A percentile compares a stretch with the other conserved stretches of the same genome.
Conservation (phyloP, 257 asterid genomes). For the Solanum lycopersicoides region DNA sequence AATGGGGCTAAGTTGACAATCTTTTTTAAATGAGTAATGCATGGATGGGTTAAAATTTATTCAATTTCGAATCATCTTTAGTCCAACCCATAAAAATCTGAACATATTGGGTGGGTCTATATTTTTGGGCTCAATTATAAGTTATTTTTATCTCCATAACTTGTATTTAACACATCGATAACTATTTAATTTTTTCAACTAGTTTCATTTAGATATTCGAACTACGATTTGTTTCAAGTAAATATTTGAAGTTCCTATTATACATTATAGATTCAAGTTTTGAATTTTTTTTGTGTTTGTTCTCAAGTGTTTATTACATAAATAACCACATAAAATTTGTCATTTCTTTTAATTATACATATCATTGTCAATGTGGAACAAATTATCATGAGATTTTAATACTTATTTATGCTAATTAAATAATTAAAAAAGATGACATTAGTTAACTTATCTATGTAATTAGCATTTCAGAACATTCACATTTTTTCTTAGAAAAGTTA, state of each 20-base stretch:
- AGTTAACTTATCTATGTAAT: too few species aligned
- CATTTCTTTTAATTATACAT: not conserved
- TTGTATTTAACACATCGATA: not conserved
- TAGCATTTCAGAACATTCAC: not conserved
- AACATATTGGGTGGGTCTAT: too few species aligned
- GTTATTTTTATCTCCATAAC: not conserved
- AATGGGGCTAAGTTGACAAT: not conserved
- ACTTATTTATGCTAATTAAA: not conserved
- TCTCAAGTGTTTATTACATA: not conserved
- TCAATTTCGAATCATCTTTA: too few species aligned
- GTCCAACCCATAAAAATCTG: too few species aligned
- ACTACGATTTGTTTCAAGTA: not conserved
- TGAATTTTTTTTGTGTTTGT: not conserved
- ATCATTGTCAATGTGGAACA: not conserved
- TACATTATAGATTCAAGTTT: not conserved
- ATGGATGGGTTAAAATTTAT: not conserved
- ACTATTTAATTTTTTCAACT: not conserved
- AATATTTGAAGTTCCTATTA: not conserved
- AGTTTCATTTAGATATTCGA: not conserved
- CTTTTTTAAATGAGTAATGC: not conserved
- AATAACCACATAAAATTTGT: too few species aligned
- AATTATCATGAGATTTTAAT: not conserved
- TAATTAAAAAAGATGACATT: not conserved
- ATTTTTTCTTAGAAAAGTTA: too few species aligned
- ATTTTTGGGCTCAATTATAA: too few species aligned